Conservation (phyloP, 441 rosid species). For the Biscutella laevigata region DNA sequence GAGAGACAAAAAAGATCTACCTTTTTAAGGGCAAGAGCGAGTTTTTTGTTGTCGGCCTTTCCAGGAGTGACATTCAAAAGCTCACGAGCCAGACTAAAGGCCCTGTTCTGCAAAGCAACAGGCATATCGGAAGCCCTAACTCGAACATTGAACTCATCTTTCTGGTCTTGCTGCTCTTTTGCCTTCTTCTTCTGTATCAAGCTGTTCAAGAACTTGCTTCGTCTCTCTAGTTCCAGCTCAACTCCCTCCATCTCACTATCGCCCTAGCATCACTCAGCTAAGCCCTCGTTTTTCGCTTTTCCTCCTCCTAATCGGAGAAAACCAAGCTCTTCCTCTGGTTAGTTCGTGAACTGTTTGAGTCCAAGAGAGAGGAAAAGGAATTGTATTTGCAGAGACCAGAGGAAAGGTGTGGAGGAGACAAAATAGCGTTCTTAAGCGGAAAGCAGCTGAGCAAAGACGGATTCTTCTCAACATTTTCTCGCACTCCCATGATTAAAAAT, state of each 20-base stretch:
- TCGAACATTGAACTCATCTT: constrained; percentile 47
- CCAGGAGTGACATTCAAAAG: constrained; percentile 63
- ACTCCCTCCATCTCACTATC: constrained; percentile 29
- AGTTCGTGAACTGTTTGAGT: constrained; percentile 16
- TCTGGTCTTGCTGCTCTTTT: constrained; percentile 50
- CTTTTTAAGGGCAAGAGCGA: constrained; percentile 89
- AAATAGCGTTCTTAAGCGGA: too few species aligned
- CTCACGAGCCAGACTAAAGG: constrained; percentile 70
- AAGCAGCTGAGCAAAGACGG: too few species aligned
- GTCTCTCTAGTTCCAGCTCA: constrained; percentile 74
- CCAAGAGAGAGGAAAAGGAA: too few species aligned
- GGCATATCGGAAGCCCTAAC: constrained; percentile 92
- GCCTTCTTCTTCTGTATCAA: constrained; percentile 88
- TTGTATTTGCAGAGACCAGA: too few species aligned
- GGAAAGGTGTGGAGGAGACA: too few species aligned
- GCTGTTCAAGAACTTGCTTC: constrained; percentile 78
- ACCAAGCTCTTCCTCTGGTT: not conserved
- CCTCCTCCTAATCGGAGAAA: too few species aligned
- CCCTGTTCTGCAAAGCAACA: constrained; percentile 52
- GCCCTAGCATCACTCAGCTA: constrained; percentile 27
- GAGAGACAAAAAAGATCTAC: too few species aligned
- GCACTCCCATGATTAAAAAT: too few species aligned
- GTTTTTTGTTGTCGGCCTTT: constrained; percentile 76
- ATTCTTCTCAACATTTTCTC: too few species aligned
- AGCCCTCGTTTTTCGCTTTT: not conserved